Evolutionary conservation across 2,329 filamentous ascomycete species (phyloP).

Genomic region (Nectriaceae sp.): DNA sequence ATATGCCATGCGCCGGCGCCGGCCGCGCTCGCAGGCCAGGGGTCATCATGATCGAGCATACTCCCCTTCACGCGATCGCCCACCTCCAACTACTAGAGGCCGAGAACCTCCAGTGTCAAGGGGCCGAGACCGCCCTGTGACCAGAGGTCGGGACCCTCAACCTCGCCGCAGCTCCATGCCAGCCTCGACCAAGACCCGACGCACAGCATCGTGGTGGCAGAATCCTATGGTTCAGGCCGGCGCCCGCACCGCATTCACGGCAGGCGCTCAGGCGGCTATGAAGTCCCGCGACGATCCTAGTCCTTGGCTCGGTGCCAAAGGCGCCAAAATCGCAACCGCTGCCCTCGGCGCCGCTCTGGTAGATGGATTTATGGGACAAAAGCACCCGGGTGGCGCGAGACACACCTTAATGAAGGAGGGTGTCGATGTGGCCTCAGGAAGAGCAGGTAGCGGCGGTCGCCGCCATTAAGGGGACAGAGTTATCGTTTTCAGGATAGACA

Average conservation of each 20-base stretch:
- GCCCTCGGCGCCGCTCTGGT: constrained; percentile 51
- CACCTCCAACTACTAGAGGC: constrained; percentile 19
- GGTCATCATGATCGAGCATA: constrained; percentile 13
- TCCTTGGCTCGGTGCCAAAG: constrained; percentile 50
- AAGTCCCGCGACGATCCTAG: constrained; percentile 46
- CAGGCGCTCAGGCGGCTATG: constrained; percentile 51
- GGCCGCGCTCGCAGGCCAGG: constrained; percentile 26
- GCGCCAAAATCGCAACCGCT: constrained; percentile 49
- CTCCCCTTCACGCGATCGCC: constrained; percentile 26
- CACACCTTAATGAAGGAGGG: constrained; percentile 29
- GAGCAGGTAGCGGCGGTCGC: constrained; percentile 10
- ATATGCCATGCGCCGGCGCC: constrained; percentile 14
- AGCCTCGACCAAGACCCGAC: constrained; percentile 23
- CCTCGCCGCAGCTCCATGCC: constrained; percentile 38
- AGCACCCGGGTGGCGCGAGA: constrained; percentile 29
- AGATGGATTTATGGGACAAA: constrained; percentile 45
- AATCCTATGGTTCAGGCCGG: constrained; percentile 43
- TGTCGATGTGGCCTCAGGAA: constrained; percentile 23
- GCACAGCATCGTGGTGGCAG: constrained; percentile 35
- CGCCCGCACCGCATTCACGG: constrained; percentile 48
- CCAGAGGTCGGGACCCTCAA: constrained; percentile 5
- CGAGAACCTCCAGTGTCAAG: constrained; percentile 17
- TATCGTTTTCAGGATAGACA: too few relatives aligned
- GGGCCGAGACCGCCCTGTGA: constrained; percentile 3
- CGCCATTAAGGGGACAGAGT: too few relatives aligned